phyloP scores from a whole-genome alignment of 352 stramenopile species.

The Blastocystis sp. region DNA sequence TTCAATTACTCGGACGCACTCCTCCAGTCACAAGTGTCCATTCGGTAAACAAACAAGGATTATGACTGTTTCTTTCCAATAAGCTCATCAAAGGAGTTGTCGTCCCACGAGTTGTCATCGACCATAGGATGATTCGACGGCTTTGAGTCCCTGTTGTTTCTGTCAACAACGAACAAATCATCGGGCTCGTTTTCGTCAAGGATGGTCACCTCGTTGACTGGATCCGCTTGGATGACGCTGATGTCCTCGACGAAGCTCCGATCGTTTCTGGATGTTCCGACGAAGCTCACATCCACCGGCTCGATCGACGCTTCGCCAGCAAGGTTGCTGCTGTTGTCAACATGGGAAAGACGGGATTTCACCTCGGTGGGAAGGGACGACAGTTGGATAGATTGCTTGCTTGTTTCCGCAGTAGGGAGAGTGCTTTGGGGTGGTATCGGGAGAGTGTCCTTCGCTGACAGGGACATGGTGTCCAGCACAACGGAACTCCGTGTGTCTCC shows the following conservation, averaged over 20 bases:
- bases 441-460: too few species aligned
- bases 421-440: too few species aligned
- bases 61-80: background rate
- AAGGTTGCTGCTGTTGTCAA: background rate
- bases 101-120: too few species aligned
- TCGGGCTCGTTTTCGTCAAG: background rate
- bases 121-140: too few species aligned
- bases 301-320: constrained; percentile 1
- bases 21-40: background rate
- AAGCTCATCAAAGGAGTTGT: background rate
- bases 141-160: background rate
- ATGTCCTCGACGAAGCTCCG: background rate
- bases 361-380: background rate
- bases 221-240: background rate
- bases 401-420: background rate
- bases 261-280: background rate
- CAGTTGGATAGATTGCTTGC: background rate
- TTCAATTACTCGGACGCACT: background rate
- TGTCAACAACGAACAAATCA: background rate
- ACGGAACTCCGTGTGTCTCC: too few species aligned
- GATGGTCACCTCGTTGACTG: background rate
- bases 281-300: background rate
- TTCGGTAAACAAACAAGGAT: background rate
- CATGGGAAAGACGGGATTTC: too few species aligned
- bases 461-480: too few species aligned